Conservation (phyloP, 202 grass and related monocot genomes). For the Setaria viridis region DNA sequence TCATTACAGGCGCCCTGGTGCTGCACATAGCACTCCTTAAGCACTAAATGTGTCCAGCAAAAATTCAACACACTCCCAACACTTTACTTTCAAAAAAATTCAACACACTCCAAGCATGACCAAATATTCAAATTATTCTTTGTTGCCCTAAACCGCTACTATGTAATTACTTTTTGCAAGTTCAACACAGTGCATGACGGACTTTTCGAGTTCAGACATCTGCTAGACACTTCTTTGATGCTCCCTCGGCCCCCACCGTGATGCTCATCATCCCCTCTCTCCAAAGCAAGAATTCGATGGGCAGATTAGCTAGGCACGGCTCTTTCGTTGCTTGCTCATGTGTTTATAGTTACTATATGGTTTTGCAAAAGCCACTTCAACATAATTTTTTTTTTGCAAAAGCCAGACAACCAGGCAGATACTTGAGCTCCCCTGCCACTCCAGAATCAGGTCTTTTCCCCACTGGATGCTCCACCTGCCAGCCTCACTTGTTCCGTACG, state of each 20-base stretch:
- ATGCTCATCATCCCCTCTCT: constrained; percentile 32
- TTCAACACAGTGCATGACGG: background rate
- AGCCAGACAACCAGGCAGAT: constrained; percentile 19
- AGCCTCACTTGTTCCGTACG: background rate
- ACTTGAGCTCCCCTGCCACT: constrained; percentile 43
- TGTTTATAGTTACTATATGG: background rate
- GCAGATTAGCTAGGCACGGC: background rate
- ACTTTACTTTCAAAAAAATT: no score
- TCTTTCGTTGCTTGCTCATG: background rate
- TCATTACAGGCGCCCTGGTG: no score
- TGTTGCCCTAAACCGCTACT: background rate
- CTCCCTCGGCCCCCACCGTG: background rate
- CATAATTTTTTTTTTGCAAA: background rate
- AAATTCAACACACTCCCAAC: no score
- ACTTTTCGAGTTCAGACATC: constrained; percentile 13
- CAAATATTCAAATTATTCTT: background rate
- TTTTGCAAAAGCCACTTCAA: no score
- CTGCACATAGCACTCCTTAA: no score
- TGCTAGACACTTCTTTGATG: background rate
- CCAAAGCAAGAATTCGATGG: constrained; percentile 50
- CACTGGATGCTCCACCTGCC: background rate
- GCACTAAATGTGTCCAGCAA: no score
- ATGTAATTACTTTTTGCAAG: background rate
- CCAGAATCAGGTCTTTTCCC: constrained; percentile 49
- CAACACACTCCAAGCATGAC: background rate